Base-by-base conservation (phyloP, 2,329 filamentous ascomycete genomes). In the Clonostachys rhizophaga region DNA sequence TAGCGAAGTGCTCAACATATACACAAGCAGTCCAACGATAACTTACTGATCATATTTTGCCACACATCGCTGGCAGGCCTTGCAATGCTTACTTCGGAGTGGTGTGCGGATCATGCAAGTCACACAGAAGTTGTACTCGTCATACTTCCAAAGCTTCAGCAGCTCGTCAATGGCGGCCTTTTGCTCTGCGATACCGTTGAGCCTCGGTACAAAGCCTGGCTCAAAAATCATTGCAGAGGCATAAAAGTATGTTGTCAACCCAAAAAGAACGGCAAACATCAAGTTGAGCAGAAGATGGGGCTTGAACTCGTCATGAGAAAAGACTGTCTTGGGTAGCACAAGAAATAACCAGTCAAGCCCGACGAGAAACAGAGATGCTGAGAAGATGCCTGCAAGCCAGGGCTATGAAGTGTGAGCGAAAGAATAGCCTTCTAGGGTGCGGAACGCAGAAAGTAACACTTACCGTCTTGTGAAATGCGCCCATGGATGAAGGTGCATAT, bases 31-130 rank as follows among this genome's bases (percentile, higher is more conserved):
- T 41, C 39, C 20, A 18, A 30, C 24, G 6, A 35, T 33, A 77
- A 43, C 89, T 77, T 70, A 95, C 90, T 99, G 94, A 62, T 99
- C 94, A 69, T 96, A 90, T 67, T 95, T 95, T 47, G 92, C 91
- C 46, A 99, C 89, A 64, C 94, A 99, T 53, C 92, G 87, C 58
- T 87, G 83, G 64, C 94, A 99, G 51, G 89, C 80, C 61, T 86
- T 87, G 71, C 94, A 99, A 69, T 99, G 94, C 73, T 97, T 99
- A 71, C 91, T 96, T 54, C 94, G 82, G 51, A 99, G 70, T 5
- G 94, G 94, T 55, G 88, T 92, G 46, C 92, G 82, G 56, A 95
- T 89, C 91, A 97, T 95, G 71, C 94, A 99, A 43, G 83, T 83
- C 30, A 95, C 85, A 65, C 94, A 99, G 60, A 97, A 99, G 64